Base-by-base conservation (phyloP, 2,329 filamentous ascomycete species). In the Grosmannia serpens region DNA sequence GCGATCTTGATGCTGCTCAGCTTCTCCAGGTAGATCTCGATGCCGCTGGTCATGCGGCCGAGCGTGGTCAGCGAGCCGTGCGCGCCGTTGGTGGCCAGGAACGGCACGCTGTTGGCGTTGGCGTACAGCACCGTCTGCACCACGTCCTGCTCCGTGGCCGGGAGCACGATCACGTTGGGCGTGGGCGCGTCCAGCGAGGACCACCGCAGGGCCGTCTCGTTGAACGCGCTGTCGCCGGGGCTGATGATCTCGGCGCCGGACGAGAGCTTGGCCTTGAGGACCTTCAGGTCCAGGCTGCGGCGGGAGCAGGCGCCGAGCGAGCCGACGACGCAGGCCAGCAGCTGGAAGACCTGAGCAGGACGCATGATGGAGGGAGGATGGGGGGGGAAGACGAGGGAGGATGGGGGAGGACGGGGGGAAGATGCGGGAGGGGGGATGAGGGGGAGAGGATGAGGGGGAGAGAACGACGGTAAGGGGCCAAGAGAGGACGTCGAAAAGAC, bases 1-100 rank as follows among this genome's bases (percentile, higher is more conserved):
- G 84, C 74, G 22, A 84, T 77, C 0, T 66, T 68, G 5, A 84
- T 77, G 2, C 68, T 65, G 3, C 75, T 70, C 74, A 85, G 77
- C 31, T 73, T 69, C 1, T 71, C 70, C 8, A 85, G 71, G 64
- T 83, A 79, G 56, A 85, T 75, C 11, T 84, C 74, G 27, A 85
- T 71, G 6, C 80, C 81, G 9, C 76, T 75, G 47, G 74, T 31
- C 38, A 61, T 11, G 46, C 67, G 70, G 0, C 74, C 77, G 2
- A 82, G 63, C 0, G 76, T 78, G 47, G 71, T 77, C 52, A 78
- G 70, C 3, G 75, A 70, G 4, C 79, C 81, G 59, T 84, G 81
- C 2, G 70, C 73, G 17, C 77, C 77, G 64, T 78, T 80, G 65
- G 71, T 75, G 0, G 78, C 74, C 2, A 84, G 73, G 61, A 83